Base-by-base conservation (phyloP, 2,329 filamentous ascomycete species). In the Teratosphaeria pseudoeucalypti region DNA sequence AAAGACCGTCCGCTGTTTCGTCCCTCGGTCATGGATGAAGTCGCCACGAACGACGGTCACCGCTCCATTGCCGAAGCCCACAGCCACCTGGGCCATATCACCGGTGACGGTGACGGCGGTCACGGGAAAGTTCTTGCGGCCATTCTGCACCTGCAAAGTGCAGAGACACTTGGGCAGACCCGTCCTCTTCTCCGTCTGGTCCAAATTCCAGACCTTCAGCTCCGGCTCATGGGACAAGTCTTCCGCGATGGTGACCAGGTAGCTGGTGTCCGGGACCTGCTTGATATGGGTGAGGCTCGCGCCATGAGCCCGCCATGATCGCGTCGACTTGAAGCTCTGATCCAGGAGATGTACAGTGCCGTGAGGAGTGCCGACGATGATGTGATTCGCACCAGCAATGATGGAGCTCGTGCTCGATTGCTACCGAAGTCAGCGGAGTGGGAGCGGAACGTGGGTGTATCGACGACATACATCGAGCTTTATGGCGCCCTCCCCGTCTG, bases 121-220 rank as follows among this genome's bases (percentile, higher is more conserved):
- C 63, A 96, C 89, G n/a, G 94, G 94, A 74, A 96, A 97, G 67
- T 89, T 90, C 71, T 92, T 91, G 71, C 89, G 84, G 49, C 89
- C 91, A 77, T 97, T 97, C 72, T 91, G 89, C 64, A 99, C 87
- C 26, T 82, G 85, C 57, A 96, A 77, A 0, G 88, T 94, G 70
- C 90, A 95, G 65, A 96, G 81, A 72, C 94, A 97, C 47, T 87
- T 89, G 16, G 94, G 94, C 62, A 87, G 79, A 52, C 91, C 91
- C 4, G 90, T 95, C 81, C 95, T 97, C 81, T 94, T 97, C 66
- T 95, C 90, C 3, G 87, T 82, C 75, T 92, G 95, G 72, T 97
- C 92, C 66, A 99, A 79, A 26, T 90, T 92, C 94, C 94, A 99
- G n/a, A 97, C 92, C 73, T 96, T 97, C 61, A 99, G 76, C 23